Base-by-base conservation (phyloP, 169 alveolate species). In the Plasmodium gonderi region DNA sequence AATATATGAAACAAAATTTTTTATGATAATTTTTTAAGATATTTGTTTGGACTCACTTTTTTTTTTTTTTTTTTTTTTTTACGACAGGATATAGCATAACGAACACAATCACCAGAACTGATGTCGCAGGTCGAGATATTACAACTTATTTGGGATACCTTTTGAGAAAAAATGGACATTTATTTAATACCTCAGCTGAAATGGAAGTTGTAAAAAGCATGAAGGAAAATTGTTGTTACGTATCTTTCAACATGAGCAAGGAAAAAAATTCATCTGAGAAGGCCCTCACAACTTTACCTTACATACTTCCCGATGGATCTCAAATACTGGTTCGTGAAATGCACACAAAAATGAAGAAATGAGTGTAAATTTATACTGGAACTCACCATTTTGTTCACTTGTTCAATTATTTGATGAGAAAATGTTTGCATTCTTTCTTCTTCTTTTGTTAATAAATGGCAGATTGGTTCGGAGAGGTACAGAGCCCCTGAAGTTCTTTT, bases 211-310 rank as follows among this genome's bases (percentile, higher is more conserved):
- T 93, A 40, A 90, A 94, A 90, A 93, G 79, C 65, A 96, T 96
- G 75, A 96, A 96, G 69, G 97, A 96, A 87, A 90, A 93, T 49
- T 80, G 91, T 17, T 94, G 97, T 78, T 96, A 94, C 79, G 90
- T 96, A 79, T 89, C 91, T 26, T 89, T 89, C 40, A 89, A 89
- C 54, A 79, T 79, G 80, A 79, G 38, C 26, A 79, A 79, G 54
- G 93, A 89, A 77, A 89, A 79, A 79, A 89, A 72, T 65, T 95
- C 95, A 31, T 65, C 91, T 6, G 93, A 47, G 65, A 80, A 85
- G 80, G 60, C 77, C 42, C 67, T 54, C 79, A 78, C 82, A 47
- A 60, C 49, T 51, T 40, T 93, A 31, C 95, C 96, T 1, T 91
- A 78, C n/a, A 78, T 77, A 12, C 96, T 94, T 3, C 96, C 96